Conservation (phyloP, 106 monocot genomes). For the Dioscorea dumetorum region DNA sequence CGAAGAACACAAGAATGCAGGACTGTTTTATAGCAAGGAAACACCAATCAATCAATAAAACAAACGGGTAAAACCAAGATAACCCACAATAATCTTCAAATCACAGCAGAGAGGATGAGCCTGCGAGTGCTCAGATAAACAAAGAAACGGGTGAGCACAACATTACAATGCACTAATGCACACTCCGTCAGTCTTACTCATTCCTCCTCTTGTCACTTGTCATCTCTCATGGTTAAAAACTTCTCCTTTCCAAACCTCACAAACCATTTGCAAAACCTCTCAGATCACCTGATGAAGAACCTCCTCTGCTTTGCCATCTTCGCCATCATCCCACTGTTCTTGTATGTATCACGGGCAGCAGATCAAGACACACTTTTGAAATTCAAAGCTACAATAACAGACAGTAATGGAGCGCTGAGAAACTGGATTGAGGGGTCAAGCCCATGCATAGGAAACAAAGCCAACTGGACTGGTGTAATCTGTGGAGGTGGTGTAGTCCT, state of each 20-base stretch:
- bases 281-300: constrained; percentile 5
- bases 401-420: not conserved
- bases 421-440: constrained; percentile 2
- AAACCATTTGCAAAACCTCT: not conserved
- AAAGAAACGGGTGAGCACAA: too few species aligned
- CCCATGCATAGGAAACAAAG: constrained; percentile 20
- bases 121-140: too few species aligned
- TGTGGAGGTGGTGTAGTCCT: constrained; percentile 23
- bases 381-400: constrained; percentile 9
- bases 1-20: too few species aligned
- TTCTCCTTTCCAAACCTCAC: not conserved
- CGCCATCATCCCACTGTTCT: not conserved
- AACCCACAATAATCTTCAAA: too few species aligned
- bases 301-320: not conserved
- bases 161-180: too few species aligned
- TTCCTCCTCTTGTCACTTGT: not conserved
- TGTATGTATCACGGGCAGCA: not conserved
- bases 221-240: not conserved
- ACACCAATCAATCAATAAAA: too few species aligned
- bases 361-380: constrained; percentile 20
- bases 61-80: too few species aligned
- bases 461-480: constrained; percentile 25
- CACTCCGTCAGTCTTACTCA: too few species aligned
- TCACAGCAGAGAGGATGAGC: too few species aligned
- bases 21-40: too few species aligned